Conservation (phyloP, 2,329 filamentous ascomycete genomes). For the Fusarium nisikadoi region DNA sequence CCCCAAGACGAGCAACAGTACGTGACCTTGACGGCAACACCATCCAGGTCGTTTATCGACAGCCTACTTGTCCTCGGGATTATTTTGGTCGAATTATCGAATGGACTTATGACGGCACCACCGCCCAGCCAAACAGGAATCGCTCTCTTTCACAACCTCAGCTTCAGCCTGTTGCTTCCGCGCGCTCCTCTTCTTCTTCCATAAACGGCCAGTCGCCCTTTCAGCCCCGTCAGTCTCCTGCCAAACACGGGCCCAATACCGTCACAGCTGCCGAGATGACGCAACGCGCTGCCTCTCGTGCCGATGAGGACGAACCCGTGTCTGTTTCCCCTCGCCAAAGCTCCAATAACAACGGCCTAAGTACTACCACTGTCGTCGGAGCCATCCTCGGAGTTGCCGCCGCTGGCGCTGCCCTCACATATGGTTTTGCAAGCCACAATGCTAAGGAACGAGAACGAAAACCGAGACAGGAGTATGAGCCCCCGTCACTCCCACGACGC, state of each 20-base stretch:
- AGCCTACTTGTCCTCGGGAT: constrained; percentile 45
- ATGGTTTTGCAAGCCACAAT: constrained; percentile 70
- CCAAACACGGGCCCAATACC: constrained; percentile 37
- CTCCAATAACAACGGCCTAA: constrained; percentile 56
- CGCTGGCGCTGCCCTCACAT: constrained; percentile 72
- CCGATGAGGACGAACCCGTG: constrained; percentile 32
- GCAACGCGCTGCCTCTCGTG: constrained; percentile 34
- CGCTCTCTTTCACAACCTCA: constrained; percentile 41
- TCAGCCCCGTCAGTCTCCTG: constrained; percentile 31
- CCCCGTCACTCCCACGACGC: constrained; percentile 54
- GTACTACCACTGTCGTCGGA: constrained; percentile 74
- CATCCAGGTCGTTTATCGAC: constrained; percentile 76
- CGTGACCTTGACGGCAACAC: constrained; percentile 86
- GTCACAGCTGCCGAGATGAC: constrained; percentile 39
- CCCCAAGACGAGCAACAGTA: constrained; percentile 62
- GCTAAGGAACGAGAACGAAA: constrained; percentile 56
- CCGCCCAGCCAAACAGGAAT: constrained; percentile 25
- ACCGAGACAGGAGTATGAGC: constrained; percentile 55
- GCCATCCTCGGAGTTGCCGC: constrained; percentile 83
- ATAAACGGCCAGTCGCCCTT: constrained; percentile 36
- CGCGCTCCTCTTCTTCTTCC: constrained; percentile 37
- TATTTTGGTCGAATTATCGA: constrained; percentile 58
- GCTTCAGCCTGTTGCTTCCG: constrained; percentile 28
- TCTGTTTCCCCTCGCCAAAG: constrained; percentile 49
- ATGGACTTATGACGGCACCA: constrained; percentile 61